These are phyloP conservation scores for Tephrocybe sp. DNA, from an alignment of 768 basidiomycete species.

Conservation along the genomic window DNA sequence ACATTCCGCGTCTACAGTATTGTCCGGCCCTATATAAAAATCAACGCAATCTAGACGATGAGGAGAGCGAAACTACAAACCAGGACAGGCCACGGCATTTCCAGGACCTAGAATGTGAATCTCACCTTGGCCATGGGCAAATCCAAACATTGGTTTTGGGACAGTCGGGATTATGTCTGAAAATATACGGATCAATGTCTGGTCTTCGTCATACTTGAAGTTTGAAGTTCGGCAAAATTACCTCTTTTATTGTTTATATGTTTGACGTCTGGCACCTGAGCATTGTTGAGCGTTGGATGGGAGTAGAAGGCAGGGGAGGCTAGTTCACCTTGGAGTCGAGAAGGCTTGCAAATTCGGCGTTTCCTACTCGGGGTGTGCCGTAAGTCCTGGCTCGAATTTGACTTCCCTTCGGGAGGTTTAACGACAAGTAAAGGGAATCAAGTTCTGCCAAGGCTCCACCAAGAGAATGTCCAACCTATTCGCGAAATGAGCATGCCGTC, in stretches of 20 bases:
- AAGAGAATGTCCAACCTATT: conserved; percentile 50
- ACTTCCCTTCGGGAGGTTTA: conserved; percentile 44
- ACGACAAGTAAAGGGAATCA: conserved; percentile 46
- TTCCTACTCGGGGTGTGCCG: conserved; percentile 54
- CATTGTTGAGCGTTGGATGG: not conserved
- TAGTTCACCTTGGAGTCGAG: conserved; percentile 42
- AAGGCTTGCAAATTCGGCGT: conserved; percentile 44
- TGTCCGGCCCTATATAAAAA: conserved; percentile 50
- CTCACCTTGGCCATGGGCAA: conserved; percentile 55
- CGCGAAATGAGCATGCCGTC: not conserved
- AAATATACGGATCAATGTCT: not conserved
- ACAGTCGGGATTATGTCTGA: conserved; percentile 55
- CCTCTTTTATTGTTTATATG: conserved; percentile 42
- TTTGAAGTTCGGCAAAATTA: too few relatives aligned
- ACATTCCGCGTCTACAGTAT: conserved; percentile 53
- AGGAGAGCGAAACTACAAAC: not conserved
- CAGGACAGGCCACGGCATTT: not conserved
- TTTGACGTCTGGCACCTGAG: conserved; percentile 35
- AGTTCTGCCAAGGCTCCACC: conserved; percentile 55
- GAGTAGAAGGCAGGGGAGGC: too few relatives aligned
- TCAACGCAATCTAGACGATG: too few relatives aligned
- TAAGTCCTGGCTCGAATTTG: conserved; percentile 44
- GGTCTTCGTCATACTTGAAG: not conserved
- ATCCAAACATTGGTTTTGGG: conserved; percentile 47
- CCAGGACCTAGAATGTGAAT: conserved; percentile 18